Evolutionary conservation across 257 asterid genomes (phyloP).

Genomic region (Avicennia marina): DNA sequence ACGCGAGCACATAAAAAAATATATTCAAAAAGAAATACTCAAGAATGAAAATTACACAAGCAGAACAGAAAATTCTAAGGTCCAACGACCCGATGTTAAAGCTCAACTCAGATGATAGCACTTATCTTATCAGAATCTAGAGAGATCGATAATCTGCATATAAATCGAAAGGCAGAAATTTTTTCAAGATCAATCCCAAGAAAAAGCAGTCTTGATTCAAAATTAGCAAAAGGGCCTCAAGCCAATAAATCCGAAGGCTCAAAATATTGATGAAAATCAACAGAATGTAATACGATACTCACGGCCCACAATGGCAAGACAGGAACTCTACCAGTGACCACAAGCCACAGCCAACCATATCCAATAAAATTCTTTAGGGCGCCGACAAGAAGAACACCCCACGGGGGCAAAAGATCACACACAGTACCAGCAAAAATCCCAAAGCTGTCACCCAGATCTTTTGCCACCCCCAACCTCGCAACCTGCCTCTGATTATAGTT

Average conservation of each 20-base stretch:
- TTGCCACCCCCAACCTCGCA: conserved; percentile 81
- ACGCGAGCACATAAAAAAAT: too few relatives aligned
- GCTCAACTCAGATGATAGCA: too few relatives aligned
- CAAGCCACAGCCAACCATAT: conserved; percentile 81
- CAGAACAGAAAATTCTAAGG: too few relatives aligned
- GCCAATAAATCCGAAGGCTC: not conserved
- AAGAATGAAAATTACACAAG: too few relatives aligned
- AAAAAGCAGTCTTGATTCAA: too few relatives aligned
- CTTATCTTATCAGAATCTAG: too few relatives aligned
- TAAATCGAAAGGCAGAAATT: too few relatives aligned
- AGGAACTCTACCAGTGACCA: conserved; percentile 49
- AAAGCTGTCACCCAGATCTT: conserved; percentile 83
- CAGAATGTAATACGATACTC: conserved; percentile 21
- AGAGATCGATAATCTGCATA: too few relatives aligned
- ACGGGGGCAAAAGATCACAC: conserved; percentile 66
- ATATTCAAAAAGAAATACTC: too few relatives aligned
- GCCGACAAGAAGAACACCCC: conserved; percentile 68
- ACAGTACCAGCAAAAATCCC: conserved; percentile 69
- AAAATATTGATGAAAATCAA: not conserved
- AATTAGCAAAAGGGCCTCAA: conserved; percentile 2
- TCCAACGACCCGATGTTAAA: too few relatives aligned
- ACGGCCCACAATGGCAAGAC: conserved; percentile 83
- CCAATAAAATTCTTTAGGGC: conserved; percentile 79
- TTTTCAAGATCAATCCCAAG: too few relatives aligned
- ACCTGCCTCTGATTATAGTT: conserved; percentile 75